Evolutionary conservation across 306 rosid species (phyloP).

Genomic region (Malus sieversii): DNA sequence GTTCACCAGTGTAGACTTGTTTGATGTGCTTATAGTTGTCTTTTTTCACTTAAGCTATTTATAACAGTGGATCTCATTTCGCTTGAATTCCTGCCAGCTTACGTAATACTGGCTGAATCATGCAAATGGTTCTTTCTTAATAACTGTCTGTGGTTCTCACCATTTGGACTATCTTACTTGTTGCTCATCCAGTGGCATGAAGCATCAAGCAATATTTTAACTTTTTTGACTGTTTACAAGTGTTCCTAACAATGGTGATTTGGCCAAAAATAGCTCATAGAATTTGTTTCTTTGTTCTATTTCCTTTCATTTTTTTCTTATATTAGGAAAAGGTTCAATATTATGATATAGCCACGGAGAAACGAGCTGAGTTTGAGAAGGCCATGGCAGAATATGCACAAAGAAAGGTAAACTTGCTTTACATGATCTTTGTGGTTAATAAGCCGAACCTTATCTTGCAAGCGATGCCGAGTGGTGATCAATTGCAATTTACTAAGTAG

Average conservation of each 20-base stretch:
- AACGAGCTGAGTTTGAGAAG: constrained; percentile 80
- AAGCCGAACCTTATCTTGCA: not conserved
- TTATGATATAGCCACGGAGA: constrained; percentile 83
- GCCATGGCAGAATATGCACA: constrained; percentile 62
- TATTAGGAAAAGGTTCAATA: constrained; percentile 85
- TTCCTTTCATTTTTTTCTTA: constrained; percentile 3
- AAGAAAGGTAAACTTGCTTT: constrained; percentile 48
- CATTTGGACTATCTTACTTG: not conserved
- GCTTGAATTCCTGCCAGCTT: not conserved
- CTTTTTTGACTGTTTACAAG: not conserved
- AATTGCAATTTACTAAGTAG: not conserved
- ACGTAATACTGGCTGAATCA: not conserved
- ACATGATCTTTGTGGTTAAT: constrained; percentile 5
- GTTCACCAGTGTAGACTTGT: not conserved
- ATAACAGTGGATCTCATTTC: not conserved
- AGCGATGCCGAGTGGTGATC: not conserved
- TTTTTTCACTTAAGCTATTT: not conserved
- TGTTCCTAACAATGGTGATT: not conserved
- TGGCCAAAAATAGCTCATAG: not conserved
- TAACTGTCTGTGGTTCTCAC: not conserved
- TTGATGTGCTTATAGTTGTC: not conserved
- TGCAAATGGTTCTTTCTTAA: not conserved
- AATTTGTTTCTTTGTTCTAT: not conserved
- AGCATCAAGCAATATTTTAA: not conserved
- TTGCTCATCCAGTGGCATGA: not conserved